A percentile compares a stretch with the other conserved stretches of the same genome.
Evolutionary conservation across 768 basidiomycete species (phyloP).

Genomic region (Heimioporus sp.): DNA sequence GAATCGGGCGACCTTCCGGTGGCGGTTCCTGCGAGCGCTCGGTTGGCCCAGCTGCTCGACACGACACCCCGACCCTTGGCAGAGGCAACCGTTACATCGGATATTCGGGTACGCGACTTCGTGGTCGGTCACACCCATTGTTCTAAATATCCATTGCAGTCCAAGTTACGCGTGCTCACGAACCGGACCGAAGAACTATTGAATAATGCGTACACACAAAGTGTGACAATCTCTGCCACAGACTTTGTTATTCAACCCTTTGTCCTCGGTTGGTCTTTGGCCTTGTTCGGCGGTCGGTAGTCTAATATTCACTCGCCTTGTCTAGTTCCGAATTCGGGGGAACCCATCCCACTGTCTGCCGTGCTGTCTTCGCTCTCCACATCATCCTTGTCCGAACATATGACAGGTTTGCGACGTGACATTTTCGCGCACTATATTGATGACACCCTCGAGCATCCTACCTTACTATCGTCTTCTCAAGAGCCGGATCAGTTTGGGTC

Average conservation of each 20-base stretch:
- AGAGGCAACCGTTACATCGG: conserved; percentile 48
- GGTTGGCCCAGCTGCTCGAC: conserved; percentile 44
- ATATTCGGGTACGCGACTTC: conserved; percentile 53
- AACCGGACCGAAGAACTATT: conserved; percentile 71
- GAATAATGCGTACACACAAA: conserved; percentile 61
- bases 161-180: conserved; percentile 49
- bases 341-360: conserved; percentile 47
- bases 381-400: conserved; percentile 50
- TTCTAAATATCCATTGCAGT: conserved; percentile 37
- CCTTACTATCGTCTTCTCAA: conserved; percentile 37
- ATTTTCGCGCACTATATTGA: conserved; percentile 59
- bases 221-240: conserved; percentile 50
- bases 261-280: conserved; percentile 48
- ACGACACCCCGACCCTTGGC: conserved; percentile 50
- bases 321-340: conserved; percentile 57
- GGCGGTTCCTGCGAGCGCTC: conserved; percentile 47
- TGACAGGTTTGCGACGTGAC: conserved; percentile 65
- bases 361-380: conserved; percentile 60
- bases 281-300: conserved; percentile 1
- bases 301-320: conserved; percentile 1
- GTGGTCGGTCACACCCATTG: neutral
- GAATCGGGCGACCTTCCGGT: conserved; percentile 61
- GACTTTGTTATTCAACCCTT: conserved; percentile 49
- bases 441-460: conserved; percentile 51
- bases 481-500: conserved; percentile 32